A percentile compares a stretch with the other conserved stretches of the same genome.
Evolutionary conservation across 2,329 filamentous ascomycete genomes (phyloP).

Genomic region (Fusarium sp.): DNA sequence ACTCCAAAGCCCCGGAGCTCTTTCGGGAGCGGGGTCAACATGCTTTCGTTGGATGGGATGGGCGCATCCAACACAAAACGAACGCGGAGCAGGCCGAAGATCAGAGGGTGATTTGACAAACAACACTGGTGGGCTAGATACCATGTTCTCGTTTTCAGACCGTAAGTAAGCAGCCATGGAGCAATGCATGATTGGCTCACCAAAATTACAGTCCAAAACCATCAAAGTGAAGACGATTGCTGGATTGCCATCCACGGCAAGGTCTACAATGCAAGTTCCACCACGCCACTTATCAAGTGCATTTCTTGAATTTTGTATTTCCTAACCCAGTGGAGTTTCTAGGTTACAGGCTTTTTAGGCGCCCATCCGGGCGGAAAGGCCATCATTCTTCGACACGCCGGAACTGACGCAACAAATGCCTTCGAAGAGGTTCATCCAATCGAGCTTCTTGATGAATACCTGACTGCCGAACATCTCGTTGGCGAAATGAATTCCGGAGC

Average conservation of each 20-base stretch:
- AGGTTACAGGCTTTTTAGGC: slow-evolving; percentile 14
- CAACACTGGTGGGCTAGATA: neutral
- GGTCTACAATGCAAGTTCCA: slow-evolving; percentile 11
- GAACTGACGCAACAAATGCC: slow-evolving; percentile 21
- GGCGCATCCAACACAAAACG: neutral
- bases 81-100: neutral
- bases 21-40: neutral
- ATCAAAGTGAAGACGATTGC: slow-evolving; percentile 1
- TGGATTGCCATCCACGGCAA: slow-evolving; percentile 17
- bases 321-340: neutral
- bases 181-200: neutral
- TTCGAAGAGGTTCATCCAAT: slow-evolving; percentile 18
- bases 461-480: slow-evolving; percentile 3
- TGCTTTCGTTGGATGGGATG: neutral
- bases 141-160: neutral
- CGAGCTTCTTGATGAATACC: slow-evolving; percentile 18
- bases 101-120: neutral
- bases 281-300: neutral
- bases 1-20: neutral
- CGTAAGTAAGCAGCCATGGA: neutral
- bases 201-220: neutral
- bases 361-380: slow-evolving; percentile 17
- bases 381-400: slow-evolving; percentile 18
- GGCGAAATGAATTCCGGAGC: neutral
- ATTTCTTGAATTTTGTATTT: neutral